Percentiles rank a stretch among this genome's conserved stretches.
Evolutionary conservation across 169 alveolate genomes (phyloP).

Genomic region (Plasmodium relictum): DNA sequence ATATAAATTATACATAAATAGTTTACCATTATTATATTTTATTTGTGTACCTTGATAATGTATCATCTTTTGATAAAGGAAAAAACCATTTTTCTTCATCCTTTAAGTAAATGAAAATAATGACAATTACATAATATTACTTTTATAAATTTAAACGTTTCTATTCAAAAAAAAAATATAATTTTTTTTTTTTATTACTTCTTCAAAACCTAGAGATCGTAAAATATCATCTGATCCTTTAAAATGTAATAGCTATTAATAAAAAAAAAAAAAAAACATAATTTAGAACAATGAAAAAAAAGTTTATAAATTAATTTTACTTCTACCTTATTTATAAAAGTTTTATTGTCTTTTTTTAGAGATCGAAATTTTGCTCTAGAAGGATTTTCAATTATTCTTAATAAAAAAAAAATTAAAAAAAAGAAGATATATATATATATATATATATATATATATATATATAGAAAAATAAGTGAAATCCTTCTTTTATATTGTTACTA

Average conservation of each 20-base stretch:
- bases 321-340: slow-evolving; percentile 69
- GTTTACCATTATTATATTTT: not conserved
- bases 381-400: slow-evolving; percentile 66
- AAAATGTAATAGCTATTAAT: slow-evolving; percentile 29
- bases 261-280: not conserved
- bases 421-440: not conserved
- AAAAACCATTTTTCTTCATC: slow-evolving; percentile 65
- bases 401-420: not conserved
- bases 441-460: not conserved
- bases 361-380: slow-evolving; percentile 69
- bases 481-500: no score
- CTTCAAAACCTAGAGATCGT: slow-evolving; percentile 56
- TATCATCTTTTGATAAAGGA: slow-evolving; percentile 43
- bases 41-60: slow-evolving; percentile 21
- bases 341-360: slow-evolving; percentile 65
- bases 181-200: slow-evolving; percentile 19
- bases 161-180: not conserved
- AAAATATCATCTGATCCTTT: slow-evolving; percentile 42
- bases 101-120: slow-evolving; percentile 15
- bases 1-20: not conserved
- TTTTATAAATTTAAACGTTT: not conserved
- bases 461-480: not conserved
- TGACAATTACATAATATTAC: not conserved
- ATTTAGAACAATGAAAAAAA: no score
- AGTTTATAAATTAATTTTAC: not conserved